Percentiles rank a stretch among this genome's conserved stretches.
phyloP scores from a whole-genome alignment of 1,284 basidiomycete genomes.

The Sutorius eximius region DNA sequence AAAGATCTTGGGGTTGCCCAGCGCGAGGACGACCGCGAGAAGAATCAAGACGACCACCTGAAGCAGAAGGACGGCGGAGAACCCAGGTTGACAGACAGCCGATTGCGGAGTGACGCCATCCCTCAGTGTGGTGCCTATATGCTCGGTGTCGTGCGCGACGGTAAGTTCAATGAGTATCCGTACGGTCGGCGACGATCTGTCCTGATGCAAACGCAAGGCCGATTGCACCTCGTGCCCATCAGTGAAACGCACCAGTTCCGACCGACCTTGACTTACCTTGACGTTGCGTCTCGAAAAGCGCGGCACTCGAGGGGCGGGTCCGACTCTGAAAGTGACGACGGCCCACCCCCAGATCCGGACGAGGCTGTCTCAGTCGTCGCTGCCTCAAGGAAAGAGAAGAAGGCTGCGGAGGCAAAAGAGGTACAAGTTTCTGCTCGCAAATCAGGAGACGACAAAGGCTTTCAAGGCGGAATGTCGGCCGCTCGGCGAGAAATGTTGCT shows the following conservation, averaged over 20 bases:
- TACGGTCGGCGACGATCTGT: slow-evolving; percentile 3
- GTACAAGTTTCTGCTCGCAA: slow-evolving; percentile 74
- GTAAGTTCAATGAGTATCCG: slow-evolving; percentile 37
- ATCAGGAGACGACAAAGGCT: slow-evolving; percentile 55
- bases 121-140: slow-evolving; percentile 64
- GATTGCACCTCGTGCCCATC: slow-evolving; percentile 75
- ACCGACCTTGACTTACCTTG: slow-evolving; percentile 76
- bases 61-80: slow-evolving; percentile 55
- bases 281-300: slow-evolving; percentile 62
- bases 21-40: slow-evolving; percentile 70
- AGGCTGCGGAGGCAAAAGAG: slow-evolving; percentile 59
- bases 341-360: slow-evolving; percentile 76
- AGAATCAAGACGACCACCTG: slow-evolving; percentile 57
- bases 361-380: slow-evolving; percentile 50
- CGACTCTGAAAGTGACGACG: slow-evolving; percentile 75
- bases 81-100: slow-evolving; percentile 61
- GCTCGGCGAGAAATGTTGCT: slow-evolving; percentile 71
- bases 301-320: slow-evolving; percentile 48
- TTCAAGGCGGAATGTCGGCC: slow-evolving; percentile 59
- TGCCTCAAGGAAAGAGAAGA: slow-evolving; percentile 60
- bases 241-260: slow-evolving; percentile 75
- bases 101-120: slow-evolving; percentile 71
- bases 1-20: slow-evolving; percentile 63
- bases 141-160: slow-evolving; percentile 70
- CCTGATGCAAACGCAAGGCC: slow-evolving; percentile 45